Evolutionary conservation across 805 yeast genomes (phyloP).

Genomic region (Soucietia sequanensis): DNA sequence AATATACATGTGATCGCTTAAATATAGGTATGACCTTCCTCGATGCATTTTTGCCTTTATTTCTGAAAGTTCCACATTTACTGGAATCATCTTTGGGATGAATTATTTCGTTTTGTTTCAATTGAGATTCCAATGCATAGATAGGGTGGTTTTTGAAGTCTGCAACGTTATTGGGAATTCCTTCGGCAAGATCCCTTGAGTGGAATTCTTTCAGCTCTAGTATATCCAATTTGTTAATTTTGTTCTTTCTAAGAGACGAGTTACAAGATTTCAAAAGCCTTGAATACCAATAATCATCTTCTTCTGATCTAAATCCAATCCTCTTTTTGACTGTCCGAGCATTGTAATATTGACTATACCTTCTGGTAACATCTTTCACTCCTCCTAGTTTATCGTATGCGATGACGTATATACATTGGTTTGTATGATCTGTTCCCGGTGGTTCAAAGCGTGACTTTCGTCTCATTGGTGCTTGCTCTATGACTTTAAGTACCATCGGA

Average conservation of each 20-base stretch:
- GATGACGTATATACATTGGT: constrained; percentile 68
- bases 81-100: constrained; percentile 55
- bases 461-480: constrained; percentile 59
- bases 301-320: constrained; percentile 54
- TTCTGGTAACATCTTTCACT: constrained; percentile 78
- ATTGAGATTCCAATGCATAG: constrained; percentile 75
- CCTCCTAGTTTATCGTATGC: constrained; percentile 69
- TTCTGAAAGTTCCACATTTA: constrained; percentile 67
- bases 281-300: constrained; percentile 61
- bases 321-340: constrained; percentile 75
- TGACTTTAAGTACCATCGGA: constrained; percentile 61
- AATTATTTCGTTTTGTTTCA: constrained; percentile 70
- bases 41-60: constrained; percentile 21
- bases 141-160: constrained; percentile 88
- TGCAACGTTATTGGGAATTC: constrained; percentile 79
- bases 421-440: constrained; percentile 54
- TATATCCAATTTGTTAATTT: constrained; percentile 39
- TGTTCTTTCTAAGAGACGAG: constrained; percentile 17
- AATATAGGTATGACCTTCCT: constrained; percentile 60
- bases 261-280: constrained; percentile 37
- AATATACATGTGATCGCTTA: constrained; percentile 61
- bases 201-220: constrained; percentile 62
- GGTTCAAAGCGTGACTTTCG: constrained; percentile 69
- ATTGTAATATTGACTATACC: constrained; percentile 71
- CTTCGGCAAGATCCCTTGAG: constrained; percentile 67